phyloP scores from a whole-genome alignment of 1,284 basidiomycete species.

The Cryptococcus floricola region DNA sequence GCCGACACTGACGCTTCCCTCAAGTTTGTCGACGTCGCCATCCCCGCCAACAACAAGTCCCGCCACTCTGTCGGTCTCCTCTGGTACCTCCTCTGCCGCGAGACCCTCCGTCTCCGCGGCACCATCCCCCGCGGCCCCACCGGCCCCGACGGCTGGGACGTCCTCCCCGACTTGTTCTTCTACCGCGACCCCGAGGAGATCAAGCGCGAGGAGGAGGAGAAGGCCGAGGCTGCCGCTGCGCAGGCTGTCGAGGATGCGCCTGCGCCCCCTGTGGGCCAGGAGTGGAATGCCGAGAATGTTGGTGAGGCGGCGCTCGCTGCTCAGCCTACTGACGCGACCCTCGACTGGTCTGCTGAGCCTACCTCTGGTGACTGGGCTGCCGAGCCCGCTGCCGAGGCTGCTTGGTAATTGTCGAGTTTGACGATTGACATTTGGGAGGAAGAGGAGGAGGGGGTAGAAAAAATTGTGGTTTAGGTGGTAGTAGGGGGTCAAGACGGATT shows the following conservation, averaged over 20 bases:
- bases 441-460: too few species aligned
- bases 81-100: slow-evolving; percentile 98
- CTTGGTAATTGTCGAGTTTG: neutral
- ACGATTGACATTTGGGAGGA: too few species aligned
- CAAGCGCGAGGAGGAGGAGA: slow-evolving; percentile 92
- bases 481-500: too few species aligned
- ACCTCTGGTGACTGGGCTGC: slow-evolving; percentile 31
- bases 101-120: slow-evolving; percentile 93
- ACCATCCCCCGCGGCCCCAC: slow-evolving; percentile 82
- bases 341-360: slow-evolving; percentile 55
- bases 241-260: slow-evolving; percentile 57
- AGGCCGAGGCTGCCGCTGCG: slow-evolving; percentile 70
- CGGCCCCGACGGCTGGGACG: slow-evolving; percentile 84
- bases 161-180: slow-evolving; percentile 99
- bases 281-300: slow-evolving; percentile 75
- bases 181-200: slow-evolving; percentile 99
- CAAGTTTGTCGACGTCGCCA: slow-evolving; percentile 95
- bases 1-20: slow-evolving; percentile 97
- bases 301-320: slow-evolving; percentile 74
- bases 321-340: slow-evolving; percentile 66
- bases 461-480: too few species aligned
- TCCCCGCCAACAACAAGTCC: slow-evolving; percentile 99
- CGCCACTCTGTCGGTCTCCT: slow-evolving; percentile 94
- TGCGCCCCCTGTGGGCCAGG: slow-evolving; percentile 52
- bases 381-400: slow-evolving; percentile 23